phyloP scores from a whole-genome alignment of 768 basidiomycete genomes.

The Boletus sp. region DNA sequence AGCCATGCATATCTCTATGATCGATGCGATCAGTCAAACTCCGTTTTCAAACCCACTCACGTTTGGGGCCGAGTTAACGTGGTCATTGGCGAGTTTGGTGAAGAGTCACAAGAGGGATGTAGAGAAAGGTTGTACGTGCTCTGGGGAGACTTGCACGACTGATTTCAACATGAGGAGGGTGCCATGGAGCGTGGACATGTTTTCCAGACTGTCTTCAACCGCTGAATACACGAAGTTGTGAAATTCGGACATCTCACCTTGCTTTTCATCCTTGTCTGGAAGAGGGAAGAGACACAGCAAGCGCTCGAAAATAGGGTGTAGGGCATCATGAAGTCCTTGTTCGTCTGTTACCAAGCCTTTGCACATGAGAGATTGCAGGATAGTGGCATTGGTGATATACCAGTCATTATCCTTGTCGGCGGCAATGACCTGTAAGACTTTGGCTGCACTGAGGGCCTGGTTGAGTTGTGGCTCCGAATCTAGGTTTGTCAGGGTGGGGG shows the following conservation, averaged over 20 bases:
- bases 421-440: constrained; percentile 84
- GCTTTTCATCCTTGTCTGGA: constrained; percentile 75
- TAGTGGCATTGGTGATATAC: constrained; percentile 68
- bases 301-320: constrained; percentile 81
- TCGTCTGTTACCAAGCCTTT: constrained; percentile 87
- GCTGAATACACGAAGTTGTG: constrained; percentile 72
- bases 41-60: constrained; percentile 57
- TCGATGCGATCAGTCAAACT: constrained; percentile 67
- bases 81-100: constrained; percentile 84
- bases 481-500: constrained; percentile 40
- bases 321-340: constrained; percentile 69
- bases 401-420: constrained; percentile 81
- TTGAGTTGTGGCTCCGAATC: constrained; percentile 60
- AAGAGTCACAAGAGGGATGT: constrained; percentile 78
- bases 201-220: constrained; percentile 77
- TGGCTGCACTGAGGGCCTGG: constrained; percentile 77
- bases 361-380: constrained; percentile 80
- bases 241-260: constrained; percentile 69
- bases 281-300: constrained; percentile 75
- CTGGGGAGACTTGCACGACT: constrained; percentile 75
- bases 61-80: constrained; percentile 59
- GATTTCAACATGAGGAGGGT: constrained; percentile 85
- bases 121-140: constrained; percentile 80
- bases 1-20: constrained; percentile 82
- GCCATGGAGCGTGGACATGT: constrained; percentile 69